Evolutionary conservation across 352 stramenopile genomes (phyloP).

Genomic region (Elongisporangium prolatum): DNA sequence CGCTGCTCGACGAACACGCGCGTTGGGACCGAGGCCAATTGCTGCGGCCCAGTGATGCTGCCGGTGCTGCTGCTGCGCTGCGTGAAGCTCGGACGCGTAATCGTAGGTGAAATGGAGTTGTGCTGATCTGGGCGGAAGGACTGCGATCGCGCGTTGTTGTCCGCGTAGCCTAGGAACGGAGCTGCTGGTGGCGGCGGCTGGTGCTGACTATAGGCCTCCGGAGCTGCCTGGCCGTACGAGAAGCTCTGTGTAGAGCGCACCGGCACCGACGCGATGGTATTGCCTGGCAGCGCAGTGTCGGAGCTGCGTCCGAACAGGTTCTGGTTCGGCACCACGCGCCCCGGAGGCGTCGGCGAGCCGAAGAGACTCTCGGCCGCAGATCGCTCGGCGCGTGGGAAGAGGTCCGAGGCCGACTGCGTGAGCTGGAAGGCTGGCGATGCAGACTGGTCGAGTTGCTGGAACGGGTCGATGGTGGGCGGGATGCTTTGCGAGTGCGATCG

Average conservation of each 20-base stretch:
- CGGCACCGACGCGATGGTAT: constrained; percentile 11
- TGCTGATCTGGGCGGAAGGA: constrained; percentile 27
- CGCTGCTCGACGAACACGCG: constrained; percentile 20
- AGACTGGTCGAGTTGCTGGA: constrained; percentile 21
- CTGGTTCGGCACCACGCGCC: constrained; percentile 19
- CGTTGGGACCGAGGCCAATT: background rate
- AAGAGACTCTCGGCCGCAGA: constrained; percentile 34
- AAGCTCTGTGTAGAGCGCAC: constrained; percentile 40
- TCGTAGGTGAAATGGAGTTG: constrained; percentile 9
- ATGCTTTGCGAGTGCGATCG: constrained; percentile 19
- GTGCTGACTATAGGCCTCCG: constrained; percentile 14
- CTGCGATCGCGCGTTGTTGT: constrained; percentile 32
- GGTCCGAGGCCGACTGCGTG: constrained; percentile 2
- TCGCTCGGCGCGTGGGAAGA: constrained; percentile 24
- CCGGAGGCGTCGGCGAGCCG: constrained; percentile 22
- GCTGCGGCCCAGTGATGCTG: constrained; percentile 9
- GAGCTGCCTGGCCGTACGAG: constrained; percentile 30
- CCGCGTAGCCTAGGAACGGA: constrained; percentile 61
- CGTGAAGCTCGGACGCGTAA: constrained; percentile 6
- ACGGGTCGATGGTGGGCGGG: constrained; percentile 15
- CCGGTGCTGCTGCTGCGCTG: constrained; percentile 13
- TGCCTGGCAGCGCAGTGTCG: constrained; percentile 7
- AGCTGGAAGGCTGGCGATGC: constrained; percentile 4
- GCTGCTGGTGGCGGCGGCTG: constrained; percentile 55
- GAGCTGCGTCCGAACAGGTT: constrained; percentile 37